These are phyloP conservation scores for Yamadazyma olivae DNA, from an alignment of 805 yeast genomes.

Conservation along the genomic window DNA sequence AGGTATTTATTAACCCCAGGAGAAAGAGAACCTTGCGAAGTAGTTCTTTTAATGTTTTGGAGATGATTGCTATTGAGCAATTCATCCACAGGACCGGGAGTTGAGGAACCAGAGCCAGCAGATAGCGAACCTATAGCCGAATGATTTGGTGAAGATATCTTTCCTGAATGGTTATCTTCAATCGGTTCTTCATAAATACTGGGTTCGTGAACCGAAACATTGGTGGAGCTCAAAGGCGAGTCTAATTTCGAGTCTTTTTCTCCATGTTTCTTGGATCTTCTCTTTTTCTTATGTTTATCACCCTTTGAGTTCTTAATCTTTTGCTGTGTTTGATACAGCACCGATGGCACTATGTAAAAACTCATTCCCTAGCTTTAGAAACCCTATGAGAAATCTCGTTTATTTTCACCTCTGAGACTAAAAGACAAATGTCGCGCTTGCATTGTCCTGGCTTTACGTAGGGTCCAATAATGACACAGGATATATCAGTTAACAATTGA, in stretches of 20 bases:
- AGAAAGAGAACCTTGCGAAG: background rate
- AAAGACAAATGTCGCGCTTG: no score
- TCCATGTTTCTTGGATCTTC: constrained; percentile 6
- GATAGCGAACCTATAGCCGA: constrained; percentile 1
- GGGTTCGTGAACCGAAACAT: constrained; percentile 6
- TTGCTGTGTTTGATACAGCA: constrained; percentile 41
- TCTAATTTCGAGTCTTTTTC: constrained; percentile 3
- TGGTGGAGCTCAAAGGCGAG: constrained; percentile 10
- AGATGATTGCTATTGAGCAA: no score
- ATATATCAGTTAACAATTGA: no score
- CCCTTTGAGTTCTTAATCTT: constrained; percentile 22
- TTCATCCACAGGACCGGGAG: no score
- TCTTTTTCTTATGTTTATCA: constrained; percentile 13
- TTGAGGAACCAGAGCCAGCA: background rate
- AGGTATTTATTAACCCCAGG: no score
- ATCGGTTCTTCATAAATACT: constrained; percentile 10
- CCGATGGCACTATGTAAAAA: constrained; percentile 29
- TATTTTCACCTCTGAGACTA: no score
- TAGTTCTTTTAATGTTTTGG: no score
- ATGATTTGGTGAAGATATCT: background rate
- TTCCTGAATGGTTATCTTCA: background rate
- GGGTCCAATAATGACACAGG: no score
- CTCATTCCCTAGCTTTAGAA: no score
- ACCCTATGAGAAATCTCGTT: no score
- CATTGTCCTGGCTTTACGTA: no score